Base-by-base conservation (phyloP, 495 filamentous ascomycete genomes). In the Cercophora sp. region DNA sequence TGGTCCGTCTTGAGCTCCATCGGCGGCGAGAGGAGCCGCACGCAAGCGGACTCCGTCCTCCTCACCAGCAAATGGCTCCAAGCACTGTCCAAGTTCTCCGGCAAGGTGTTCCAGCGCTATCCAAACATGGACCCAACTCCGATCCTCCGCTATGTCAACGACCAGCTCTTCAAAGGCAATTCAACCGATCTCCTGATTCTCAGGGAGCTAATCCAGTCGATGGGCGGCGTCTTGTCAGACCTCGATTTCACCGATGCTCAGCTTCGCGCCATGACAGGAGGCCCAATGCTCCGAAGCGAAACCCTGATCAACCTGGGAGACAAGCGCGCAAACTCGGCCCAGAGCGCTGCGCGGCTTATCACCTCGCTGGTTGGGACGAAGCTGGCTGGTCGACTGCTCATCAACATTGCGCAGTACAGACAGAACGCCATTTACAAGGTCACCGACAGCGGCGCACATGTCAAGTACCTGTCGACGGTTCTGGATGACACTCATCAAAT, bases 161-260 rank as follows among this genome's bases (percentile, higher is more conserved):
- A 85, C 53, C 89, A 96, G 64, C 80, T 99, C 4, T 79, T 80
- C 44, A 78, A 77, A 13, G 89, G 89, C 52, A 90, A 88, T 57
- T 85, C 86, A 1, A 89, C 86, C 13, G 91, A 96, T 60, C 76
- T 97, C 2, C 85, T 95, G 45, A 84, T 99, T 46, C 66, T 99
- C 36, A 85, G 93, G 63, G 86, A 96, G 58, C 71, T 97, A 32
- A 87, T 96, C 40, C 84, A 79, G 25, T 88, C 87, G 3, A 96
- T 97, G 94, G 86, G 87, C 11, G 94, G 94, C 27, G 88, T 99
- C 31, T 83, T 91, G 19, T 83, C 91, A 0, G 86, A 91, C 57
- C 75, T 83, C 31, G 86, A 88, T 62, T 88, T 94, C 55, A 96
- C 87, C 29, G 93, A 99, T 48, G 70, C 80, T 10, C 91, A 96